These are phyloP conservation scores for Schrenkiella parvula DNA, from an alignment of 345 rosid genomes.

Conservation along the genomic window DNA sequence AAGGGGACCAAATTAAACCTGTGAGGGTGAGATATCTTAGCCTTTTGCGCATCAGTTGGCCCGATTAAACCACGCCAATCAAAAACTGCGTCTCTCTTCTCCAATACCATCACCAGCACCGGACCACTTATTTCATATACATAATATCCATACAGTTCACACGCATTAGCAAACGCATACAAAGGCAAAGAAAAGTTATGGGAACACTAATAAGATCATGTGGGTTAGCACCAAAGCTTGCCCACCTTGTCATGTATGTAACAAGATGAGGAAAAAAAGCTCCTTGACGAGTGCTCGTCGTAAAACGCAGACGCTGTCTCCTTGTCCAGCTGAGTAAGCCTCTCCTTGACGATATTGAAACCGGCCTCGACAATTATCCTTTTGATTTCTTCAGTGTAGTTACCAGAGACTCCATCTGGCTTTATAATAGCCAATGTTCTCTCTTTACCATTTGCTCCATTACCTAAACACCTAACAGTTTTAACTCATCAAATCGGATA, in stretches of 20 bases:
- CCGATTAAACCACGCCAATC: slow-evolving; percentile 83
- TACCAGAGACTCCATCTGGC: slow-evolving; percentile 75
- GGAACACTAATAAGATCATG: not conserved
- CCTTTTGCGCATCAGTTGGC: slow-evolving; percentile 70
- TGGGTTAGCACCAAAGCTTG: not conserved
- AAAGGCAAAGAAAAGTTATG: not conserved
- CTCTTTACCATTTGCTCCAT: slow-evolving; percentile 38
- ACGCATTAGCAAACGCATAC: not conserved
- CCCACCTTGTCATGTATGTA: slow-evolving; percentile 74
- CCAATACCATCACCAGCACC: slow-evolving; percentile 68
- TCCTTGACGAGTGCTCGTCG: slow-evolving; percentile 60
- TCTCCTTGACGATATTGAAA: slow-evolving; percentile 55
- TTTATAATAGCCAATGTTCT: slow-evolving; percentile 73
- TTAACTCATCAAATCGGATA: slow-evolving; percentile 1
- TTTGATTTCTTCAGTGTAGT: slow-evolving; percentile 55
- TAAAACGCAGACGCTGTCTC: slow-evolving; percentile 58
- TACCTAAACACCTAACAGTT: slow-evolving; percentile 39
- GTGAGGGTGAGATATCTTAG: slow-evolving; percentile 68
- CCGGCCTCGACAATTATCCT: slow-evolving; percentile 43
- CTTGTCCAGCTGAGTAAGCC: slow-evolving; percentile 46
- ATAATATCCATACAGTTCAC: not conserved
- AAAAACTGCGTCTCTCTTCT: slow-evolving; percentile 71
- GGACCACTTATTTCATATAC: slow-evolving; percentile 59
- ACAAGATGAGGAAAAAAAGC: slow-evolving; percentile 64
- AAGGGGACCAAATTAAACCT: slow-evolving; percentile 36